These are phyloP conservation scores for Mortierella polycephala DNA, from an alignment of 371 early-diverging fungal genomes.

Conservation along the genomic window DNA sequence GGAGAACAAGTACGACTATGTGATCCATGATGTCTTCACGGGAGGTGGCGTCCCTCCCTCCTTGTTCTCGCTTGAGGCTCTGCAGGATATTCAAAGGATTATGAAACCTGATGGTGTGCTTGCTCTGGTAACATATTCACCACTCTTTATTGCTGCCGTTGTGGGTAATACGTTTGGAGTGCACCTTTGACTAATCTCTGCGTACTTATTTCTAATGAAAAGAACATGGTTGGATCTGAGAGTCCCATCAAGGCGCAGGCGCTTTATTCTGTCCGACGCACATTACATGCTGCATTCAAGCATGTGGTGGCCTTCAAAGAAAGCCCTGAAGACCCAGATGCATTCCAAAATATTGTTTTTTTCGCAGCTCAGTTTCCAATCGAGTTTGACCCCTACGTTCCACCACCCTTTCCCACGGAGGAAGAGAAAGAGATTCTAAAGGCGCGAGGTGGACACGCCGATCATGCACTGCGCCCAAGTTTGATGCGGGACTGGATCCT, in stretches of 20 bases:
- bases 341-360: conserved; percentile 61
- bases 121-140: conserved; percentile 64
- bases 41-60: conserved; percentile 78
- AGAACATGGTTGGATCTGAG: conserved; percentile 73
- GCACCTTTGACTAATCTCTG: not conserved
- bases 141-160: not conserved
- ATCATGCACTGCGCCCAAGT: conserved; percentile 43
- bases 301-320: conserved; percentile 70
- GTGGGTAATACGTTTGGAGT: not conserved
- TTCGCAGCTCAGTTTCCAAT: conserved; percentile 72
- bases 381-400: conserved; percentile 53
- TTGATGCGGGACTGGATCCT: conserved; percentile 54
- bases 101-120: conserved; percentile 80
- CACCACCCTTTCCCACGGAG: conserved; percentile 29
- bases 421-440: conserved; percentile 34
- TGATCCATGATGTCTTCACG: conserved; percentile 91
- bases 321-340: conserved; percentile 31
- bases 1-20: conserved; percentile 71
- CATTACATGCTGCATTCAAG: conserved; percentile 64
- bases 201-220: not conserved
- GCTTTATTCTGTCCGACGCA: conserved; percentile 62
- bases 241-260: conserved; percentile 53
- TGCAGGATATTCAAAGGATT: conserved; percentile 66
- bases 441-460: conserved; percentile 26
- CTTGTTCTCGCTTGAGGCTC: conserved; percentile 76